Percentiles rank a stretch among this genome's conserved stretches.
Conservation (phyloP, 352 stramenopile genomes). For the Lagenidium giganteum region DNA sequence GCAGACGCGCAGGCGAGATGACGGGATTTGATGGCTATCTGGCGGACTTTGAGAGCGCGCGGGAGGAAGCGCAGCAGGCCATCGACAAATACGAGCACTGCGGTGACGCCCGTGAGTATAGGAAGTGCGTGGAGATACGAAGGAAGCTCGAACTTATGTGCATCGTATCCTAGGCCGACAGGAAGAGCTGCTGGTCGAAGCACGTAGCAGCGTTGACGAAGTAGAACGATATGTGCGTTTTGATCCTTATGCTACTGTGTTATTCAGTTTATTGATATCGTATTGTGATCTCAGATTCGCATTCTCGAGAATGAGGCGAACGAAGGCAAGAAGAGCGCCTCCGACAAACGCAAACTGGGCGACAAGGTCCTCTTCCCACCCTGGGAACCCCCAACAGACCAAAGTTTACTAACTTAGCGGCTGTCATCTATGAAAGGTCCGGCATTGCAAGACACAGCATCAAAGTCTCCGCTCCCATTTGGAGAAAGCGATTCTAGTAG, state of each 20-base stretch:
- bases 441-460: constrained; percentile 45
- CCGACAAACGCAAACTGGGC: constrained; percentile 37
- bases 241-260: not conserved
- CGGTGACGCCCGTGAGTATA: constrained; percentile 9
- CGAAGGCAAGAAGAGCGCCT: constrained; percentile 19
- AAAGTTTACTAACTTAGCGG: no score
- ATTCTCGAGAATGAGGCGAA: constrained; percentile 54
- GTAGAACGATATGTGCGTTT: constrained; percentile 63
- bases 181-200: constrained; percentile 42
- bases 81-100: constrained; percentile 39
- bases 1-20: not conserved
- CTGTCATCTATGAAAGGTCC: constrained; percentile 20
- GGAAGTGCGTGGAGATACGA: not conserved
- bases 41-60: constrained; percentile 40
- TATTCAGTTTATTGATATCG: not conserved
- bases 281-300: constrained; percentile 29
- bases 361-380: no score
- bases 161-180: constrained; percentile 18
- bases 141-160: not conserved
- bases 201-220: constrained; percentile 49
- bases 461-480: constrained; percentile 38
- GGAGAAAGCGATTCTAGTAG: constrained; percentile 52
- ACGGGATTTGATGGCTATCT: constrained; percentile 53
- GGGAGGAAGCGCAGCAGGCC: constrained; percentile 36
- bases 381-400: no score